Percentiles rank a stretch among this genome's conserved stretches.
These are phyloP conservation scores for Boletus pseudopeckii DNA, from an alignment of 768 basidiomycete genomes.

Conservation along the genomic window DNA sequence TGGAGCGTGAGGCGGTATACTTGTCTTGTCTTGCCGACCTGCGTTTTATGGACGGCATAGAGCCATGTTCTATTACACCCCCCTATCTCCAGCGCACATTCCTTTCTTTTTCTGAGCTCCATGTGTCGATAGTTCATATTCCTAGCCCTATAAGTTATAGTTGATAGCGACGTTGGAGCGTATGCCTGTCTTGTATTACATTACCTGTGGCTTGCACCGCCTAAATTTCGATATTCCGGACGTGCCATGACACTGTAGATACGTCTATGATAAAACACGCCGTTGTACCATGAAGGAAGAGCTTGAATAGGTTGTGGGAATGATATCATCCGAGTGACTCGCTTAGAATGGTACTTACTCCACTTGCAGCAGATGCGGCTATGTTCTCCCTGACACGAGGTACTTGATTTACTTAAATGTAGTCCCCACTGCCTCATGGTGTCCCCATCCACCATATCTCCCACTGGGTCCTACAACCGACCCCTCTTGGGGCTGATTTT, in stretches of 20 bases:
- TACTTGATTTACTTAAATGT: slow-evolving; percentile 2
- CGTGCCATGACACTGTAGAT: neutral
- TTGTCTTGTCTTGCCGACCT: neutral
- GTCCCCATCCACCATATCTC: neutral
- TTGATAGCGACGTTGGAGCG: slow-evolving; percentile 5
- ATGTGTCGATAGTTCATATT: slow-evolving; percentile 5
- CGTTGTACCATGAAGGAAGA: neutral
- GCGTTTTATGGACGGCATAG: neutral
- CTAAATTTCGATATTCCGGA: slow-evolving; percentile 1
- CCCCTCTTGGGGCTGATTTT: neutral
- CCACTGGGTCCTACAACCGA: slow-evolving; percentile 6
- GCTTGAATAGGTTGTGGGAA: neutral
- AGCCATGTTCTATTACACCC: neutral
- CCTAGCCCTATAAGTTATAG: slow-evolving; percentile 23
- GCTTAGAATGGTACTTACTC: neutral
- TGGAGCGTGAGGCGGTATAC: neutral
- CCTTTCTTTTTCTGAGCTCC: neutral
- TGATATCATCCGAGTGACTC: slow-evolving; percentile 5
- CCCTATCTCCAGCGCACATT: neutral
- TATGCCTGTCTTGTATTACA: slow-evolving; percentile 17
- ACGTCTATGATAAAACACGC: neutral
- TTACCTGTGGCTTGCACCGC: slow-evolving; percentile 5
- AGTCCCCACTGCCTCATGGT: neutral
- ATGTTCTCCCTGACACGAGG: slow-evolving; percentile 15
- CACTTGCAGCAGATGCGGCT: neutral